Base-by-base conservation (phyloP, 139 green algal genomes). In the Deuterostichococcus epilithicus region DNA sequence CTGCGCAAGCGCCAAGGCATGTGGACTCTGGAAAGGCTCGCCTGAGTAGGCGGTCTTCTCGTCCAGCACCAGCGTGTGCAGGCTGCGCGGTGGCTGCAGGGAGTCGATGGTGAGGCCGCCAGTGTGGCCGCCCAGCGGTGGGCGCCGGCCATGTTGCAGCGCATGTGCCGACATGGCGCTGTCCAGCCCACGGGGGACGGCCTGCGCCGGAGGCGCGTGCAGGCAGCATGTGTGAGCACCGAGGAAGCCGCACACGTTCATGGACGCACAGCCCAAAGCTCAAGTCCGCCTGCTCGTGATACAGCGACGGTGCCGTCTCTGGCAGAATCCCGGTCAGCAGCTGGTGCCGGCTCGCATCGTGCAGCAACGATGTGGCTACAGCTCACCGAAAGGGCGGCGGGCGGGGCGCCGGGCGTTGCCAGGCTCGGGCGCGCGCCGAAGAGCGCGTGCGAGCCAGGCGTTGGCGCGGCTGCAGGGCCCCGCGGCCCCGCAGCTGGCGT, bases 321-420 rank as follows among this genome's bases (percentile, higher is more conserved):
- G 15, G 45, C 45, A 60, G 15, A 13, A 26, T 18, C 45, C 13
- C 18, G 45, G 13, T 60, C 15, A 18, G 15, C 45, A 18, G 13
- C 15, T 60, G 45, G 45, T 18, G 13, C 45, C 45, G 15, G 15
- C 45, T 18, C 45, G 18, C 45, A 60, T 13, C 18, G 45, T 60
- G 45, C 45, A 26, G 45, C 45, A 60, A 13, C 45, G 45, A 13
- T 60, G 45, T 60, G 45, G 45, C 45, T 60, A 18, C 45, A 80
- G 22, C 76, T 73, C 74, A 90, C 79, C 80, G 90, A 74, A 65
- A 89, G 25, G 42, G 82, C 90, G 84, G 66, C 77, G 23, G 90
- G 76, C 68, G 88, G 25, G 42, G 82, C 90, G 84, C 69, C 77
- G 23, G 32, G 63, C 5, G 63, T 35, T 5, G 63, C 30, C n/a